These are phyloP conservation scores for Rhodotorula toruloides DNA, from an alignment of 768 basidiomycete species.

Conservation along the genomic window DNA sequence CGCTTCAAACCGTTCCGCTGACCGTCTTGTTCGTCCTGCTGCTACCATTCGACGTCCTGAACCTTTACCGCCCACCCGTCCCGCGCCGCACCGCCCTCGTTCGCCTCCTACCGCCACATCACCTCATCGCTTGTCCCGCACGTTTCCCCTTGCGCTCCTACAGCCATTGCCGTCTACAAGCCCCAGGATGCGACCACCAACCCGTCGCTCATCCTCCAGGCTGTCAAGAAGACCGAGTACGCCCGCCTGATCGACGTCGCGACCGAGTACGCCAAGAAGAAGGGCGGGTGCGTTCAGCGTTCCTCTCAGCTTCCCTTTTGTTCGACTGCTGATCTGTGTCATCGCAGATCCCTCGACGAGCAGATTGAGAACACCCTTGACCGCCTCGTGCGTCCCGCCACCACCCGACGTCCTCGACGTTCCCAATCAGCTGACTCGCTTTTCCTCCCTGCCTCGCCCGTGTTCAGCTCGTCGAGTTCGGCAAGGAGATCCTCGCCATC, in stretches of 20 bases:
- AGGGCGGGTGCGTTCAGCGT: constrained; percentile 56
- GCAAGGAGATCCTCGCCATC: constrained; percentile 86
- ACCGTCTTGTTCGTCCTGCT: too few species aligned
- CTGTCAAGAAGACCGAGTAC: constrained; percentile 84
- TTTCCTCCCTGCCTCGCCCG: background rate
- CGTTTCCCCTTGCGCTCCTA: background rate
- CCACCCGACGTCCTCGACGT: background rate
- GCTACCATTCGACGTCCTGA: background rate
- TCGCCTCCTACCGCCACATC: background rate
- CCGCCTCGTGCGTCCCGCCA: constrained; percentile 62
- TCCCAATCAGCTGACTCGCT: background rate
- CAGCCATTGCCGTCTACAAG: constrained; percentile 93
- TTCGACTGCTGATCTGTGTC: background rate
- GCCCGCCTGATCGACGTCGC: constrained; percentile 71
- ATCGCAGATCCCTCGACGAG: constrained; percentile 55
- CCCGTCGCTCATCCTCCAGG: constrained; percentile 75
- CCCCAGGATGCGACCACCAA: constrained; percentile 99
- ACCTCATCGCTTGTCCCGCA: background rate
- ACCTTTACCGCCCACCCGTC: background rate
- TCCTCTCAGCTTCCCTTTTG: background rate
- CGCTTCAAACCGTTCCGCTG: background rate
- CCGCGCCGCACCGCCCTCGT: too few species aligned
- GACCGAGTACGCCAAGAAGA: constrained; percentile 66
- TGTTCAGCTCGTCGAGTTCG: constrained; percentile 98
- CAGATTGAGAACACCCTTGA: constrained; percentile 78